Evolutionary conservation across 2,329 filamentous ascomycete species (phyloP).

Genomic region (Thermothelomyces thermophilus): DNA sequence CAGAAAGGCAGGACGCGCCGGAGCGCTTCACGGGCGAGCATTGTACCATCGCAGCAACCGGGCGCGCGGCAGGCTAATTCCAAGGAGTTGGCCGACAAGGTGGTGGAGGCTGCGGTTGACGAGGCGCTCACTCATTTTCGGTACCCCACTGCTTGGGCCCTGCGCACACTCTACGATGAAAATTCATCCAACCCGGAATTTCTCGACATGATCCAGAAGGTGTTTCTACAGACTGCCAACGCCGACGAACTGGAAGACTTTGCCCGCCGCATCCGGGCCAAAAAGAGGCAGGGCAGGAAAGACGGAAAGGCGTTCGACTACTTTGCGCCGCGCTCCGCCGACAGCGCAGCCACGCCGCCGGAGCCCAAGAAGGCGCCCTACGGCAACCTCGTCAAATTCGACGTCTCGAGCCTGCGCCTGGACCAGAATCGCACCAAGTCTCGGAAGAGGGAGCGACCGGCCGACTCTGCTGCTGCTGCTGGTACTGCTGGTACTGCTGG

Average conservation of each 20-base stretch:
- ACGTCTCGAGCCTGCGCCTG: slow-evolving; percentile 29
- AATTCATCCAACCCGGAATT: slow-evolving; percentile 45
- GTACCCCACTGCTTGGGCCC: slow-evolving; percentile 56
- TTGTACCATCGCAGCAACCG: slow-evolving; percentile 18
- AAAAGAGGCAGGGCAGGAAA: slow-evolving; percentile 52
- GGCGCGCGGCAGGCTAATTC: slow-evolving; percentile 28
- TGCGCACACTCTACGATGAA: slow-evolving; percentile 55
- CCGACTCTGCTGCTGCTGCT: neutral
- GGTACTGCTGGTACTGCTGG: neutral
- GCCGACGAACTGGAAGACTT: slow-evolving; percentile 46
- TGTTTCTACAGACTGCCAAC: slow-evolving; percentile 53
- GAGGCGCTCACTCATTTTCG: slow-evolving; percentile 50
- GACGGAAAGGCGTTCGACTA: slow-evolving; percentile 46
- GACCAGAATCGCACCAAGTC: slow-evolving; percentile 3
- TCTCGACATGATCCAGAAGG: slow-evolving; percentile 50
- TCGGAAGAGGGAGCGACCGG: slow-evolving; percentile 3
- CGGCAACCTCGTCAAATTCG: slow-evolving; percentile 39
- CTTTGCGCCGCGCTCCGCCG: slow-evolving; percentile 45
- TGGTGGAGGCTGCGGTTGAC: slow-evolving; percentile 52
- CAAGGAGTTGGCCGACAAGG: slow-evolving; percentile 43
- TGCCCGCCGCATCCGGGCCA: slow-evolving; percentile 42
- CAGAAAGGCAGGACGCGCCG: slow-evolving; percentile 20
- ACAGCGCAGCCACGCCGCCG: slow-evolving; percentile 37
- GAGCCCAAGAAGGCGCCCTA: slow-evolving; percentile 46
- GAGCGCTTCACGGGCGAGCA: slow-evolving; percentile 22